Evolutionary conservation across 2,329 filamentous ascomycete species (phyloP).

Genomic region (Alternaria tenuissima): DNA sequence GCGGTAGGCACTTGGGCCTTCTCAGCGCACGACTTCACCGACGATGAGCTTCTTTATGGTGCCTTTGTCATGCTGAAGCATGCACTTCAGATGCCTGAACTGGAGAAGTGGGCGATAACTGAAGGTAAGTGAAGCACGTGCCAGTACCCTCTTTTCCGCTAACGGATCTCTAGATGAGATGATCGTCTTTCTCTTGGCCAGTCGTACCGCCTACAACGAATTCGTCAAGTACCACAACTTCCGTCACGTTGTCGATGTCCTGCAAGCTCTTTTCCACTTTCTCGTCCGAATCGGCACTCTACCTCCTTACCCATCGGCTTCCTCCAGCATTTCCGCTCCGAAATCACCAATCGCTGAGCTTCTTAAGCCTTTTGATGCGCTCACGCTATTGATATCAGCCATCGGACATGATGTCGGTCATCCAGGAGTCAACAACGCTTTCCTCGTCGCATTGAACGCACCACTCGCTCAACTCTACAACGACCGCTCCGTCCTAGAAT

Average conservation of each 20-base stretch:
- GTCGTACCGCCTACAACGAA: constrained; percentile 91
- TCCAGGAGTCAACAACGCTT: constrained; percentile 97
- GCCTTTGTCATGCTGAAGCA: constrained; percentile 91
- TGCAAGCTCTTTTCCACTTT: constrained; percentile 93
- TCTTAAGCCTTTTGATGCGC: constrained; percentile 84
- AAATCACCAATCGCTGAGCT: constrained; percentile 76
- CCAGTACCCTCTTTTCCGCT: constrained; percentile 17
- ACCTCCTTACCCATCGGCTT: constrained; percentile 67
- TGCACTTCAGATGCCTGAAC: constrained; percentile 79
- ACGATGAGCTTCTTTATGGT: constrained; percentile 88
- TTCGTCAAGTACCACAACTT: constrained; percentile 99
- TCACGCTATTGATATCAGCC: constrained; percentile 91
- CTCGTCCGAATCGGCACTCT: constrained; percentile 80
- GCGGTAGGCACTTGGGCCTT: constrained; percentile 85
- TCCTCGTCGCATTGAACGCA: constrained; percentile 88
- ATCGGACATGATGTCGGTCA: constrained; percentile 98
- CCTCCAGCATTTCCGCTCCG: constrained; percentile 39
- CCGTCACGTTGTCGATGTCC: constrained; percentile 92
- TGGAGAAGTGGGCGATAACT: constrained; percentile 81
- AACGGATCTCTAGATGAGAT: constrained; percentile 70
- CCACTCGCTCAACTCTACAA: constrained; percentile 96
- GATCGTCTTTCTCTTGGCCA: constrained; percentile 84
- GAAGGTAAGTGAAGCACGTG: constrained; percentile 67
- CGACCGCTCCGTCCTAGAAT: constrained; percentile 94
- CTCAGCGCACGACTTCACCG: constrained; percentile 85